phyloP scores from a whole-genome alignment of 2,329 filamentous ascomycete species.

The Trichophyton equinum region DNA sequence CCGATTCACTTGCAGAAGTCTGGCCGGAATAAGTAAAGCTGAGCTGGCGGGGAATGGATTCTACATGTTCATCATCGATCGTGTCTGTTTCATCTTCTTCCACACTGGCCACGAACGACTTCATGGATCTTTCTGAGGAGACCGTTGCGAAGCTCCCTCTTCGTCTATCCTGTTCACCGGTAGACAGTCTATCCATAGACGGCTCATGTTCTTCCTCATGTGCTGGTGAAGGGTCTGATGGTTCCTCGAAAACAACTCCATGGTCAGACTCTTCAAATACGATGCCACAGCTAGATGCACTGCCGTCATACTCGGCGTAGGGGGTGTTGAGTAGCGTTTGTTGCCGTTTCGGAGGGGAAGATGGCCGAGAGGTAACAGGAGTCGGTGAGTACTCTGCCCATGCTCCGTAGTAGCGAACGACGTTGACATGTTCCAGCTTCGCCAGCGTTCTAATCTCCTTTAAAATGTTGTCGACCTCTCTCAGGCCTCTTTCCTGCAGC shows the following conservation, averaged over 20 bases:
- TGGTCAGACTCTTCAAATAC: conserved; percentile 30
- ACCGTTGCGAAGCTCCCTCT: conserved; percentile 9
- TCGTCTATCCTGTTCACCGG: not conserved
- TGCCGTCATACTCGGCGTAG: conserved; percentile 14
- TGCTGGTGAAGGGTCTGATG: not conserved
- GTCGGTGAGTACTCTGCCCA: conserved; percentile 45
- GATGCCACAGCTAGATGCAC: conserved; percentile 18
- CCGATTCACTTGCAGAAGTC: conserved; percentile 25
- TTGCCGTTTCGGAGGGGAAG: not conserved
- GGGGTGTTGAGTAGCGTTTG: conserved; percentile 11
- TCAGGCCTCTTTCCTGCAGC: conserved; percentile 40
- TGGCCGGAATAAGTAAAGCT: conserved; percentile 21
- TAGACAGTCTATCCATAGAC: not conserved
- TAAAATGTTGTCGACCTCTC: conserved; percentile 45
- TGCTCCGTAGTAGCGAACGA: conserved; percentile 53
- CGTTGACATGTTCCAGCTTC: conserved; percentile 50
- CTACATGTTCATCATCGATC: conserved; percentile 37
- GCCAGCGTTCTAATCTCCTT: conserved; percentile 51
- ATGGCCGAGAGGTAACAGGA: not conserved
- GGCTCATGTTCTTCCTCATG: not conserved
- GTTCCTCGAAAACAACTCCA: conserved; percentile 16
- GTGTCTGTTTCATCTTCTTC: conserved; percentile 15
- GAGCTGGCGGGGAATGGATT: conserved; percentile 36
- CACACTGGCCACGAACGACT: conserved; percentile 8
- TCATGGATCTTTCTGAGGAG: conserved; percentile 8